Evolutionary conservation across 495 filamentous ascomycete genomes (phyloP), one percentile per base, ranked within the genome.

Genomic region (Pseudevernia furfuracea): DNA sequence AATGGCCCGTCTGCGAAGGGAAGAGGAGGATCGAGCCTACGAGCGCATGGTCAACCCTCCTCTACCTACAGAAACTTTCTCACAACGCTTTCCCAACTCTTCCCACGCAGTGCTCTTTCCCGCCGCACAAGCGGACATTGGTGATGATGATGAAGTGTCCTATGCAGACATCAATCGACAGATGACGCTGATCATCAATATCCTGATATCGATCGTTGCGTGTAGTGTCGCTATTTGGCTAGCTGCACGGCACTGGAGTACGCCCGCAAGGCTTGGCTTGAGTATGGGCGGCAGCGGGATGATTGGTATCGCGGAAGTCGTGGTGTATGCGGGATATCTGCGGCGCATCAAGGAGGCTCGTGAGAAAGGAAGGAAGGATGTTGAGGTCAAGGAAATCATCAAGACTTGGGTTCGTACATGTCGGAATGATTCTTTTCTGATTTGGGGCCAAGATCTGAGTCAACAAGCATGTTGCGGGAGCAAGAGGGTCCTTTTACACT

Each of bases 311-410:
- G 92, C 91, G 7, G 94, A 98, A 74, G 87, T 94, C 14, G 86
- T 87, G 30, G 84, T 97, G 44, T 97, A 97, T 74, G 85, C 82
- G 15, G 90, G 91, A 10, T 98, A 96, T 76, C 74, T 96, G 49
- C 81, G 86, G 76, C 86, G 91, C 71, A 76, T 96, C 36, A 82
- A 85, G 36, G 79, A 89, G 71, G 90, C 90, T 1, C 87, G 88
- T 68, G 79, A 75, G 49, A 82, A 79, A 62, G 87, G 90, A 68
- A 84, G 79, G 73, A 81, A 76, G 48, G 72, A 84, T 59, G 83
- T 79, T 62, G 91, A 96, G 76, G 74, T 81, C 62, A 95, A 93
- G 73, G 79, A 87, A 61, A 78, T 90, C 25, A 74, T 87, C 25
- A 79, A 85, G 66, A 85, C 81, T 10, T 89, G 87, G 87, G n/a